Evolutionary conservation across 2,329 filamentous ascomycete species (phyloP), one percentile per base, ranked within the genome.

Genomic region (Orbilia quercus): DNA sequence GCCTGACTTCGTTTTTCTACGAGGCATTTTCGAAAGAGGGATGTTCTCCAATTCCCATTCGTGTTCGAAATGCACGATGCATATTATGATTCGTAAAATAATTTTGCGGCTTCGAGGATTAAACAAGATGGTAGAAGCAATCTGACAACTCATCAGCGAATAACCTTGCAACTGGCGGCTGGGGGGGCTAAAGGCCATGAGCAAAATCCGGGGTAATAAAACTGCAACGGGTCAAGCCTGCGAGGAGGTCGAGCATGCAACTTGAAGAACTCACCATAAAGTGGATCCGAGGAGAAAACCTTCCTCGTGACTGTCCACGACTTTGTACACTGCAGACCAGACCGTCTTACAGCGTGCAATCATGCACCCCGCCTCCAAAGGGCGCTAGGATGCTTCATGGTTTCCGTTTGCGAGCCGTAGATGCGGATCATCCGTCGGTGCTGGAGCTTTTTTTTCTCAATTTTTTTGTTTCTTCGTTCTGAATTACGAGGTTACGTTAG

Each of bases 81-180:
- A 72, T 67, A 67, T 72, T 64, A 72, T 72, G 67, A 65, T 72
- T 72, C 67, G 67, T 72, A 72, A 72, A 72, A 71, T 57, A 40
- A 36, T 53, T 69, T 47, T 45, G 47, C 50, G 57, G 67, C 45
- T 58, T 72, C 53, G 59, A 72, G 54, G 53, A 60, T 59, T 55
- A 58, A 62, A 54, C 57, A 62, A 63, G 65, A 63, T 57, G 57
- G 48, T 22, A 57, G 34, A 70, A 50, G 23, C 44, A 57, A 58
- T 65, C 67, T 72, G 67, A 72, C 67, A 72, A 72, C 67, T 72
- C 67, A 72, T 72, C 67, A 72, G 67, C 67, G 57, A 72, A 62
- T 34, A 72, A 72, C 67, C 67, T 72, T 72, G 67, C 44, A 50
- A 48, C 34, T 42, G 58, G 54, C 51, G 60, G 59, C 51, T 63